phyloP scores from a whole-genome alignment of 1,284 basidiomycete genomes.

The Apiotrichum brassicae region DNA sequence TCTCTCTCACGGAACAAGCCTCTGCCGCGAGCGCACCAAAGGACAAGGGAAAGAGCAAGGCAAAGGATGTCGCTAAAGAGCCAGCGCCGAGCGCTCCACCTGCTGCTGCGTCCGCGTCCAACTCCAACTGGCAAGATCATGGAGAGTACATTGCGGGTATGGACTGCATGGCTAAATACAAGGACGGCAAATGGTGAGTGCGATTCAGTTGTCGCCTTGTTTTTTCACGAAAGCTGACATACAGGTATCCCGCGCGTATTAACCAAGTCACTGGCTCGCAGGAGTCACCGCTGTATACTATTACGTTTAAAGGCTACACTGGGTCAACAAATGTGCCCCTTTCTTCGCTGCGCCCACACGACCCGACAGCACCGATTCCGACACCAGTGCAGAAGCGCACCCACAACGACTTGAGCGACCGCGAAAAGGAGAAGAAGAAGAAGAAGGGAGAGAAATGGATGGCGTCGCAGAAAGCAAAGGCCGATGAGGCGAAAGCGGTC shows the following conservation, averaged over 20 bases:
- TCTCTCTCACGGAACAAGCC: constrained; percentile 72
- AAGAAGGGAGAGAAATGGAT: constrained; percentile 95
- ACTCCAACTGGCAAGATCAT: constrained; percentile 32
- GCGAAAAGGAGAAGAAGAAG: constrained; percentile 81
- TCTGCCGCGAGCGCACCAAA: constrained; percentile 14
- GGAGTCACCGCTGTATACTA: constrained; percentile 80
- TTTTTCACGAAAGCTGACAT: too few species aligned
- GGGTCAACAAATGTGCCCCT: constrained; percentile 82
- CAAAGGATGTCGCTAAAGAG: constrained; percentile 6
- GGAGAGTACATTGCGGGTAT: constrained; percentile 64
- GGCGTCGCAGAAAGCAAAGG: constrained; percentile 75
- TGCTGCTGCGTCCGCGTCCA: constrained; percentile 3
- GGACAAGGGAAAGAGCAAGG: constrained; percentile 9
- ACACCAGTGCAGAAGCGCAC: constrained; percentile 71
- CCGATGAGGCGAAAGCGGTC: constrained; percentile 81
- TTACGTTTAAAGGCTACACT: constrained; percentile 92
- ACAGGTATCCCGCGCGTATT: constrained; percentile 79
- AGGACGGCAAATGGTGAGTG: constrained; percentile 65
- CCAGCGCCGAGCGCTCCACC: too few species aligned
- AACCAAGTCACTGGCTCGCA: constrained; percentile 77
- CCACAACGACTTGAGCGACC: constrained; percentile 67
- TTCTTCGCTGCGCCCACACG: constrained; percentile 60
- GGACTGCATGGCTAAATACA: constrained; percentile 87
- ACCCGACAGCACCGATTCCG: constrained; percentile 38
- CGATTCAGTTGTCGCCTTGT: too few species aligned